phyloP scores from a whole-genome alignment of 2,329 filamentous ascomycete species.

The Whalleya microplaca region DNA sequence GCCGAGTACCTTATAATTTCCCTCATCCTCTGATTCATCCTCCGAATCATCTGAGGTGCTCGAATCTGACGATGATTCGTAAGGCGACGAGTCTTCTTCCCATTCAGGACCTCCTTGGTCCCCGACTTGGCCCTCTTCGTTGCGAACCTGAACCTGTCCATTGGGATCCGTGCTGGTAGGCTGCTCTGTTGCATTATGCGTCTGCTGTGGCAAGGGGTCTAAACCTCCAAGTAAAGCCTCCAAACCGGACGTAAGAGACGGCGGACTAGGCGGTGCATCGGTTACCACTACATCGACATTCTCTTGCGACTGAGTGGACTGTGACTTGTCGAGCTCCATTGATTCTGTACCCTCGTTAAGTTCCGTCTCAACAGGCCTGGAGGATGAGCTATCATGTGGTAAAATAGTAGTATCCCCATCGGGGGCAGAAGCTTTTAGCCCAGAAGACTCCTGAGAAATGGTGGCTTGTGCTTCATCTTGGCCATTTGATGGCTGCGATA shows the following conservation, averaged over 20 bases:
- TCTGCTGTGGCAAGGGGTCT: constrained; percentile 27
- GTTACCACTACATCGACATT: constrained; percentile 1
- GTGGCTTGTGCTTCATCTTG: constrained; percentile 11
- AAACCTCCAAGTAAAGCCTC: constrained; percentile 38
- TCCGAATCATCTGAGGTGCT: constrained; percentile 63
- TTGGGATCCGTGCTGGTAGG: constrained; percentile 14
- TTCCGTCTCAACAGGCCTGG: neutral
- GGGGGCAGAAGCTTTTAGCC: constrained; percentile 6
- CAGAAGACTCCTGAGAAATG: constrained; percentile 9
- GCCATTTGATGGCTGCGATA: constrained; percentile 12
- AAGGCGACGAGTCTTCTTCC: constrained; percentile 80
- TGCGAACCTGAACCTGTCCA: constrained; percentile 22
- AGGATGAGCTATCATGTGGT: neutral
- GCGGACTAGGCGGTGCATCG: constrained; percentile 35
- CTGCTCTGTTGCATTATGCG: constrained; percentile 7
- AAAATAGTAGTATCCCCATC: neutral
- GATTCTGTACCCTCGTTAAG: constrained; percentile 1
- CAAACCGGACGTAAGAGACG: constrained; percentile 38
- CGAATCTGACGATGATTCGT: constrained; percentile 67
- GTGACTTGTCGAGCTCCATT: constrained; percentile 20
- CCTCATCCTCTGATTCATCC: constrained; percentile 56
- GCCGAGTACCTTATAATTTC: constrained; percentile 69
- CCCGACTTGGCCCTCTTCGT: constrained; percentile 2
- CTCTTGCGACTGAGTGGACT: neutral
- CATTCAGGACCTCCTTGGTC: constrained; percentile 68